phyloP scores from a whole-genome alignment of 164 flowering plant species.

The Stephania yunnanensis region DNA sequence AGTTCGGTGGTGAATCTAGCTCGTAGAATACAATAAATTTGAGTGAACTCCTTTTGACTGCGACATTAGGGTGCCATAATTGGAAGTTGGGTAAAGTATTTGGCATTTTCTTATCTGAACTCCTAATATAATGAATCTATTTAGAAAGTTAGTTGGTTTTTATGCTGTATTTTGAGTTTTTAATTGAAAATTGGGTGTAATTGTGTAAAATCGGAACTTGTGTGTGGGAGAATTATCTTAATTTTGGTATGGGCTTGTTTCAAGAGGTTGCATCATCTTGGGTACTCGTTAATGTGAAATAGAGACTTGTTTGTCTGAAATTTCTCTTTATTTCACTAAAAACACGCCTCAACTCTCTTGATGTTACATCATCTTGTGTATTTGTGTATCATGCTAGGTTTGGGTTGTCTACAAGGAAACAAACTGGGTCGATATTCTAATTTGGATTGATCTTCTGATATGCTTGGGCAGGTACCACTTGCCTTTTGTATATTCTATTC shows the following conservation, averaged over 20 bases:
- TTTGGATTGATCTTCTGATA: constrained; percentile 53
- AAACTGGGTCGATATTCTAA: constrained; percentile 33
- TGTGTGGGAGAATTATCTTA: too few relatives aligned
- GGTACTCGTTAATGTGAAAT: neutral
- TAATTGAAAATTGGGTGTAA: too few relatives aligned
- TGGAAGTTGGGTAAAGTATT: too few relatives aligned
- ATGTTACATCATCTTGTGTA: neutral
- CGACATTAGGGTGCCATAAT: neutral
- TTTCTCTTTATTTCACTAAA: neutral
- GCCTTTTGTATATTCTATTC: neutral
- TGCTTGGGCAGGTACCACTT: constrained; percentile 61
- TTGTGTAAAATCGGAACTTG: too few relatives aligned
- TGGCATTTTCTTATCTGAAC: too few relatives aligned
- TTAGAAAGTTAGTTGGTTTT: too few relatives aligned
- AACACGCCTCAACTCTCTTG: too few relatives aligned
- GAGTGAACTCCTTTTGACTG: neutral
- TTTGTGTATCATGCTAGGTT: constrained; percentile 29
- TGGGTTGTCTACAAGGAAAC: constrained; percentile 72
- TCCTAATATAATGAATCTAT: neutral
- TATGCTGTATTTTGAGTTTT: too few relatives aligned
- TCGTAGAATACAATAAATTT: neutral
- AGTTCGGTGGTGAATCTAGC: neutral
- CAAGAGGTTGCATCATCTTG: neutral
- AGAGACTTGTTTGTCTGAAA: too few relatives aligned
- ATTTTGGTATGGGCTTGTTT: neutral